Conservation (phyloP, 192 early-diverging fungal species). For the Mortierella hygrophila region DNA sequence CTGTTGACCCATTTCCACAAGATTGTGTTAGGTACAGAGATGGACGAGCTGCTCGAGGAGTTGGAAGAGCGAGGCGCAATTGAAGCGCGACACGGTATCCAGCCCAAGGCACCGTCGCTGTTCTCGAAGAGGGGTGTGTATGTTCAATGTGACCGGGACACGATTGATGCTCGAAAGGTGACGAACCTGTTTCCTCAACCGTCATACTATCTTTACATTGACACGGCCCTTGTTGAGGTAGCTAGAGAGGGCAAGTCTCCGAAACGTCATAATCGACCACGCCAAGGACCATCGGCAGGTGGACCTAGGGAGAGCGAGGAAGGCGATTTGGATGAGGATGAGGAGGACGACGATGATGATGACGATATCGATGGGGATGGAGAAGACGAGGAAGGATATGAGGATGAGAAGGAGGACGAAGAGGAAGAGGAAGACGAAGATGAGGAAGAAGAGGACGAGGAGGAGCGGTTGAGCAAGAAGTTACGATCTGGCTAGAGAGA, state of each 20-base stretch:
- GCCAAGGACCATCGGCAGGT: background rate
- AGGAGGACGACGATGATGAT: background rate
- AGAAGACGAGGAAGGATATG: background rate
- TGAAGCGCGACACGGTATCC: slow-evolving; percentile 12
- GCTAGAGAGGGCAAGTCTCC: background rate
- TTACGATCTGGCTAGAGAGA: background rate
- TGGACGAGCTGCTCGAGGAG: slow-evolving; percentile 40
- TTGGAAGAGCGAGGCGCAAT: slow-evolving; percentile 29
- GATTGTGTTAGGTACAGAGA: slow-evolving; percentile 26
- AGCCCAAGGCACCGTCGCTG: slow-evolving; percentile 12
- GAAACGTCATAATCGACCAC: no score
- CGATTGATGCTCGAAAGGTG: slow-evolving; percentile 42
- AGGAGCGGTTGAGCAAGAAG: slow-evolving; percentile 14
- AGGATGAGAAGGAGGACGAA: background rate
- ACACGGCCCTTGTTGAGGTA: slow-evolving; percentile 20
- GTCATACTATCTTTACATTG: slow-evolving; percentile 31
- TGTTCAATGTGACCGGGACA: slow-evolving; percentile 20
- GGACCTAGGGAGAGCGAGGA: background rate
- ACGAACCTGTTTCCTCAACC: slow-evolving; percentile 27
- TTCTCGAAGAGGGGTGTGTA: slow-evolving; percentile 31
- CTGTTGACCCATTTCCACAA: slow-evolving; percentile 21
- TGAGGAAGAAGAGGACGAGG: no score
- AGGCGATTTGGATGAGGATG: slow-evolving; percentile 10
- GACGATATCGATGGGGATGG: slow-evolving; percentile 1
- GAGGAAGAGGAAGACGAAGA: background rate